These are phyloP conservation scores for Penicillium aurantiogriseum DNA, from an alignment of 2,329 filamentous ascomycete genomes.

Conservation along the genomic window DNA sequence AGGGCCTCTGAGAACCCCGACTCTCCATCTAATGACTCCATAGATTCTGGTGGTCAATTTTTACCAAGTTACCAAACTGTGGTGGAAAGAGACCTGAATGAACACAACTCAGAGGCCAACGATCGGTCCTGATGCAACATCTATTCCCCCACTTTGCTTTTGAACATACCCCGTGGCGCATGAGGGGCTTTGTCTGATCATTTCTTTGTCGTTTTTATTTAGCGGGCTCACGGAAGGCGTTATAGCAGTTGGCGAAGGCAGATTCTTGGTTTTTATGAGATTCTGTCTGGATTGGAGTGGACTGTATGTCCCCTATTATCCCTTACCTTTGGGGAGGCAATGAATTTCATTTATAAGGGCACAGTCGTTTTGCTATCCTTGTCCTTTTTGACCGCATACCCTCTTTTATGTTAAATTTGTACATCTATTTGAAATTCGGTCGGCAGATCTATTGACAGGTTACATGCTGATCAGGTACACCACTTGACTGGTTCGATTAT, in stretches of 20 bases:
- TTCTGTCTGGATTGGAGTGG: not conserved
- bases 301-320: constrained; percentile 2
- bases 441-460: not conserved
- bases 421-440: not conserved
- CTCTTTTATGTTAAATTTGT: constrained; percentile 2
- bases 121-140: constrained; percentile 2
- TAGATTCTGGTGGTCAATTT: constrained; percentile 6
- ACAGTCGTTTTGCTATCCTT: constrained; percentile 7
- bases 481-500: not conserved
- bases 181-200: constrained; percentile 3
- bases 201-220: constrained; percentile 22
- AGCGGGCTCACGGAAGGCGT: constrained; percentile 27
- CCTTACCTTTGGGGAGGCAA: constrained; percentile 3
- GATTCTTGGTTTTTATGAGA: constrained; percentile 10
- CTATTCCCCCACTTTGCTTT: constrained; percentile 2
- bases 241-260: constrained; percentile 14
- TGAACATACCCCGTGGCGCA: constrained; percentile 15
- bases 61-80: constrained; percentile 24
- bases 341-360: constrained; percentile 18
- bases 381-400: not conserved
- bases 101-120: constrained; percentile 8
- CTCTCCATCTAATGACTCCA: not conserved
- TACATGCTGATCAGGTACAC: not conserved
- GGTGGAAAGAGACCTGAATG: constrained; percentile 13
- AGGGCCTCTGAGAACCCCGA: not conserved